Base-by-base conservation (phyloP, 1,139 yeast species). In the Magnusiomyces ingens region DNA sequence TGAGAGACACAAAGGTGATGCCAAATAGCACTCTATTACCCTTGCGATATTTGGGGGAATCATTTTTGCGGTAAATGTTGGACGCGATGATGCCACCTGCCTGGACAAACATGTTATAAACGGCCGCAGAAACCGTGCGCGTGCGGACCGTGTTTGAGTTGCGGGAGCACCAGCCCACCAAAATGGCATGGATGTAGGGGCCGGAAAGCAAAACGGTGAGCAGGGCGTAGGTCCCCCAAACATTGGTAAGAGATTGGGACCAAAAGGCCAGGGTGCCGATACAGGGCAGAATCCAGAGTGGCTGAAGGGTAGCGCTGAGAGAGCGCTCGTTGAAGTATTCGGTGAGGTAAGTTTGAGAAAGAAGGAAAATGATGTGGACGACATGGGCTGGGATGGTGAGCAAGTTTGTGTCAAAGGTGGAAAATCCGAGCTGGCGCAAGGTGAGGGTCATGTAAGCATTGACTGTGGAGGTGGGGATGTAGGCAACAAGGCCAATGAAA, bases 91-190 rank as follows among this genome's bases (percentile, higher is more conserved):
- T 76, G 45, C 70, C 65, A 1, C 82, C 83, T 1, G 78, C 66
- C 63, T 83, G 89, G 1, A 79, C 82, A 59, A 73, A 73, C 70
- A 82, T 80, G 43, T 53, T 83, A 66, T 80, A 81, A 42, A 82
- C 57, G 0, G 88, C 82, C 1, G 84, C 76, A 29, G 81, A 73
- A 6, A 83, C 77, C 0, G 86, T 77, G 58, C 89, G 72, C 3
- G 79, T 71, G 40, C 81, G 69, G 32, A 82, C 81, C 36, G 82
- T 73, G 59, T 80, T 79, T n/a, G 85, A 73, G 61, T 82, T 82
- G 53, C 78, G 69, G 1, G 85, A 80, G 49, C 78, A 75, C 82
- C 85, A 80, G 3, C 80, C 70, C 45, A 81, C 82, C 59, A 76
- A 70, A 50, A 81, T 72, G 1, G 85, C 82, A 64, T 80, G 79